Conservation (phyloP, 495 filamentous ascomycete species). For the Tuber brumale region DNA sequence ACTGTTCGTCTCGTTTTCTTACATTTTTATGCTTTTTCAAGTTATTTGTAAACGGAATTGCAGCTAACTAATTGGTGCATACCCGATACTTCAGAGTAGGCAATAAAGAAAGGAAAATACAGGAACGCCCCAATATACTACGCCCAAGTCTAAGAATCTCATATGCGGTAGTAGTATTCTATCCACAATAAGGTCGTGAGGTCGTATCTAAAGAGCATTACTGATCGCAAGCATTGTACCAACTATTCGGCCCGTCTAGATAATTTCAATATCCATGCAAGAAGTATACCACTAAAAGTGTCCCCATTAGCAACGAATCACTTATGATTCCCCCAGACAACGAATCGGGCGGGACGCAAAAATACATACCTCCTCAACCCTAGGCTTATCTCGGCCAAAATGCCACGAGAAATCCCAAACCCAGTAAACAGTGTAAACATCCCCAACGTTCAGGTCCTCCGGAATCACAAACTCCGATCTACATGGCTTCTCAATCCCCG, state of each 20-base stretch:
- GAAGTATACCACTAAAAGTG: slow-evolving; percentile 30
- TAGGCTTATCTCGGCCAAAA: slow-evolving; percentile 14
- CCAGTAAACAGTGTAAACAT: slow-evolving; percentile 29
- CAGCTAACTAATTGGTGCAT: background rate
- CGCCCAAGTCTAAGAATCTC: background rate
- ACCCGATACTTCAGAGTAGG: background rate
- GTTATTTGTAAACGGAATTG: background rate
- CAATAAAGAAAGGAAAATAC: background rate
- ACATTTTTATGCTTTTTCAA: background rate
- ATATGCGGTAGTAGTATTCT: background rate
- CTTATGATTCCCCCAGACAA: background rate
- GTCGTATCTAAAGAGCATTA: background rate
- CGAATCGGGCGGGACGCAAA: background rate
- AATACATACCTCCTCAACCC: slow-evolving; percentile 16
- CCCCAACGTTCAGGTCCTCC: slow-evolving; percentile 16
- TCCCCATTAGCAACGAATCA: slow-evolving; percentile 9
- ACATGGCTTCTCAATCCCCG: slow-evolving; percentile 16
- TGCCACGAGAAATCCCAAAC: slow-evolving; percentile 31
- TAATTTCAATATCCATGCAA: slow-evolving; percentile 35
- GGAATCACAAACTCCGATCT: slow-evolving; percentile 25
- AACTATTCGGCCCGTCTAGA: background rate
- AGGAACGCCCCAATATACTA: background rate
- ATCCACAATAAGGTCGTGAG: background rate
- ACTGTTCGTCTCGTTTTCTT: background rate
- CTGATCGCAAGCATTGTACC: background rate